Conservation (phyloP, 1,139 yeast species). For the Blastobotrys illinoisensis region DNA sequence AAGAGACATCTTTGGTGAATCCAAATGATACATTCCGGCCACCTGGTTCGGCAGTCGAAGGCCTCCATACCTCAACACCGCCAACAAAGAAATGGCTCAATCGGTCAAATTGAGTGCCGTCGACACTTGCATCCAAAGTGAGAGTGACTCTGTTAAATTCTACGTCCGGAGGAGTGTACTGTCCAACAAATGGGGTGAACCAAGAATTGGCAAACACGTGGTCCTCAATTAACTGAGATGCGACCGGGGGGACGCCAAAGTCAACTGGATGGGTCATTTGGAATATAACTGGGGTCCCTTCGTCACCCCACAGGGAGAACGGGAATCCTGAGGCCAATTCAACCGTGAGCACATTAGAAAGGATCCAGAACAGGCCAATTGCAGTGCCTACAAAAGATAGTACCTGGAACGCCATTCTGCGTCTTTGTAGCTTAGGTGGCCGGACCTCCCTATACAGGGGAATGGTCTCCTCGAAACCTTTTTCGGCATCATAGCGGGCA, state of each 20-base stretch:
- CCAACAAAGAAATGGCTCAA: slow-evolving; percentile 63
- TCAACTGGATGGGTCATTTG: slow-evolving; percentile 10
- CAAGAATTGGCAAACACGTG: slow-evolving; percentile 54
- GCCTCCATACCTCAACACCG: slow-evolving; percentile 73
- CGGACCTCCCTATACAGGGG: not conserved
- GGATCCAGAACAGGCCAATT: not conserved
- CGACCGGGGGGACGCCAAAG: slow-evolving; percentile 39
- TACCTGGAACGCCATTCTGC: not conserved
- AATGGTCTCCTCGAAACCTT: not conserved
- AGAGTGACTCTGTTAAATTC: slow-evolving; percentile 58
- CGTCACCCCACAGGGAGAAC: not conserved
- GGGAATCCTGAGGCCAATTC: not conserved
- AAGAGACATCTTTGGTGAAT: slow-evolving; percentile 59
- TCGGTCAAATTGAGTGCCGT: slow-evolving; percentile 73
- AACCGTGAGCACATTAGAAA: not conserved
- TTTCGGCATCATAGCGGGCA: not conserved
- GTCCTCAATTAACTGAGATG: slow-evolving; percentile 37
- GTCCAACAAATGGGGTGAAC: slow-evolving; percentile 46
- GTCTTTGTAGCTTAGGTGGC: not conserved
- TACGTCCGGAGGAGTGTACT: slow-evolving; percentile 39
- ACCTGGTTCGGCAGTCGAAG: slow-evolving; percentile 80
- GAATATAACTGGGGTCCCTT: slow-evolving; percentile 1
- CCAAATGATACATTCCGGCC: slow-evolving; percentile 39
- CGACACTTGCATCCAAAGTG: slow-evolving; percentile 51
- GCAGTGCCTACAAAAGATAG: not conserved